phyloP scores from a whole-genome alignment of 805 yeast species.

The Myxozyma sirexii region DNA sequence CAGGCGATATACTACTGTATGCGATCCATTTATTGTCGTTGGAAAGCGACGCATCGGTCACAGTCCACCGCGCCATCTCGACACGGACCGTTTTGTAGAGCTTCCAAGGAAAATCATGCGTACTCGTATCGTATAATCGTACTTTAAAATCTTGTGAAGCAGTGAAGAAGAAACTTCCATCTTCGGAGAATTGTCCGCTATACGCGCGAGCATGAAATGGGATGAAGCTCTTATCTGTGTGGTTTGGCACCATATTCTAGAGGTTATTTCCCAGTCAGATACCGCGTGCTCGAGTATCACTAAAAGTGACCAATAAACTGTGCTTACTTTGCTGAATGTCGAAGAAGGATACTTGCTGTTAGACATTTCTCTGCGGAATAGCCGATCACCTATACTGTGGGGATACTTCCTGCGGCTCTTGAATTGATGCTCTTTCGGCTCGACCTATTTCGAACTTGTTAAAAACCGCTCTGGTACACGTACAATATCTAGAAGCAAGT shows the following conservation, averaged over 20 bases:
- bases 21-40: constrained; percentile 35
- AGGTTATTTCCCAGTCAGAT: not conserved
- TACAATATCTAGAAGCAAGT: not conserved
- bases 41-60: constrained; percentile 39
- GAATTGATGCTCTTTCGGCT: constrained; percentile 14
- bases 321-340: constrained; percentile 19
- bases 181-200: constrained; percentile 40
- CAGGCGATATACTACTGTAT: constrained; percentile 35
- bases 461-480: not conserved
- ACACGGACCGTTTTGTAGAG: constrained; percentile 29
- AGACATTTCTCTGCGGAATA: constrained; percentile 29
- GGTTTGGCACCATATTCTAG: constrained; percentile 29
- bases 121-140: constrained; percentile 32
- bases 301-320: not conserved
- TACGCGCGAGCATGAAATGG: constrained; percentile 35
- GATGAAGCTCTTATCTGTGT: constrained; percentile 5
- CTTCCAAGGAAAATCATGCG: constrained; percentile 30
- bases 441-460: constrained; percentile 10
- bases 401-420: constrained; percentile 28
- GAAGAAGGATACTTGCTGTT: constrained; percentile 18
- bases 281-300: too few relatives aligned
- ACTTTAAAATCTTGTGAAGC: constrained; percentile 38
- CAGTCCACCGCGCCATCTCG: constrained; percentile 38
- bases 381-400: constrained; percentile 21
- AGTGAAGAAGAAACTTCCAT: constrained; percentile 37